These are phyloP conservation scores for Pyrus betulifolia DNA, from an alignment of 306 rosid species.

Conservation along the genomic window DNA sequence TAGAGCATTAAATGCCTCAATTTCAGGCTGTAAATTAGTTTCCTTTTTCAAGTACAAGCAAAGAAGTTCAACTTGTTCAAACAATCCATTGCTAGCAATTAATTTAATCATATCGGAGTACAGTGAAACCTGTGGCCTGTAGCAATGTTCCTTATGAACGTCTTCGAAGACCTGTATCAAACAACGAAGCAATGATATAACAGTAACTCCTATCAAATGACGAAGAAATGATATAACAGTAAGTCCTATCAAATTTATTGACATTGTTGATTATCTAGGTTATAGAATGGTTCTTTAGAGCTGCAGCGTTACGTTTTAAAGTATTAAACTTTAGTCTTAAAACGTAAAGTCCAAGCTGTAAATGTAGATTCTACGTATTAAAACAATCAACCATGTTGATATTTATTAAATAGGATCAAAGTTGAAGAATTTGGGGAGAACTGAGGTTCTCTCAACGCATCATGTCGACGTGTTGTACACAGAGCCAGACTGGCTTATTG, in stretches of 20 bases:
- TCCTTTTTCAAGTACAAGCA: constrained; percentile 29
- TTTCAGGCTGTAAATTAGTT: constrained; percentile 21
- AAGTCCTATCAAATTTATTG: too few species aligned
- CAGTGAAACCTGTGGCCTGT: constrained; percentile 35
- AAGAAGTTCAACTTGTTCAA: constrained; percentile 25
- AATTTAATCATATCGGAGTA: constrained; percentile 35
- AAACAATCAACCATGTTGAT: too few species aligned
- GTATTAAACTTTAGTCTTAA: too few species aligned
- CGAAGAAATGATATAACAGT: background rate
- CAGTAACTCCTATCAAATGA: background rate
- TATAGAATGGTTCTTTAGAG: too few species aligned
- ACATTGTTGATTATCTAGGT: too few species aligned
- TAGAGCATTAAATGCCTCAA: constrained; percentile 39
- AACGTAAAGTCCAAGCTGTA: too few species aligned
- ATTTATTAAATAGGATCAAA: too few species aligned
- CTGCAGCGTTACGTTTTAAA: rapidly evolving
- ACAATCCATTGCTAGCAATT: constrained; percentile 31
- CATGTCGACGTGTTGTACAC: too few species aligned
- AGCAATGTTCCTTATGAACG: constrained; percentile 36
- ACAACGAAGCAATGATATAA: background rate
- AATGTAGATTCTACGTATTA: too few species aligned
- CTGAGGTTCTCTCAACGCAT: too few species aligned
- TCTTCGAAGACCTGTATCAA: constrained; percentile 34
- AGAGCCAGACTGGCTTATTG: background rate
- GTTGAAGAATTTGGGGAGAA: too few species aligned